A percentile compares a stretch with the other conserved stretches of the same genome.
phyloP scores from a whole-genome alignment of 2,329 filamentous ascomycete species.

The Whalleya microplaca region DNA sequence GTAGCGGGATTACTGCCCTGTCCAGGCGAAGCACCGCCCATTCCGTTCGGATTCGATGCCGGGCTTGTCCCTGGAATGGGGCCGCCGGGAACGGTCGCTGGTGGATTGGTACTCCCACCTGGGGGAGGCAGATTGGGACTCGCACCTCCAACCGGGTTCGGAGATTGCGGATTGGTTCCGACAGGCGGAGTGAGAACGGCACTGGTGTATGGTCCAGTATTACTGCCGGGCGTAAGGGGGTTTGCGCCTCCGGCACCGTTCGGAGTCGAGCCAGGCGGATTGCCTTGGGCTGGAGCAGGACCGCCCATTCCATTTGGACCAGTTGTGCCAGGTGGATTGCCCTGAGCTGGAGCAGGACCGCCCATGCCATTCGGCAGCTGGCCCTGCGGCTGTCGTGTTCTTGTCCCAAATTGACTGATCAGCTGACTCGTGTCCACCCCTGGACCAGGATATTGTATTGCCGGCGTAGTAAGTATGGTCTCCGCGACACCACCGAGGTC shows the following conservation, averaged over 20 bases:
- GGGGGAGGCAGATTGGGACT: slow-evolving; percentile 1
- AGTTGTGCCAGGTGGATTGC: slow-evolving; percentile 7
- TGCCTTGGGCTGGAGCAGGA: slow-evolving; percentile 17
- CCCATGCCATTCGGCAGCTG: slow-evolving; percentile 28
- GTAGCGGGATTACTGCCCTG: neutral
- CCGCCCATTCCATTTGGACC: slow-evolving; percentile 10
- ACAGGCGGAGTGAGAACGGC: neutral
- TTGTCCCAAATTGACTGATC: slow-evolving; percentile 28
- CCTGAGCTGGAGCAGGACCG: slow-evolving; percentile 1
- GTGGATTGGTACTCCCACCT: slow-evolving; percentile 3
- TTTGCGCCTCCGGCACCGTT: slow-evolving; percentile 6
- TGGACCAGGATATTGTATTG: slow-evolving; percentile 27
- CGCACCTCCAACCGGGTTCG: slow-evolving; percentile 6
- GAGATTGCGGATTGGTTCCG: neutral
- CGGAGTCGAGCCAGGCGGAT: slow-evolving; percentile 3
- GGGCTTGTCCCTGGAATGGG: slow-evolving; percentile 5
- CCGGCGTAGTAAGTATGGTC: slow-evolving; percentile 29
- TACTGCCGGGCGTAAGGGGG: slow-evolving; percentile 4
- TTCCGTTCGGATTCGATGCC: neutral
- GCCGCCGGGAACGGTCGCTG: neutral
- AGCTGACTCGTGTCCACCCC: slow-evolving; percentile 24
- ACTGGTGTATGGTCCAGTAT: slow-evolving; percentile 1
- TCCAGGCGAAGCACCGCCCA: neutral
- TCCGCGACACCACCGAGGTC: slow-evolving; percentile 33
- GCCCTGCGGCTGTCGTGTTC: slow-evolving; percentile 28